phyloP scores from a whole-genome alignment of 768 basidiomycete genomes.

The Amyloporia xantha region DNA sequence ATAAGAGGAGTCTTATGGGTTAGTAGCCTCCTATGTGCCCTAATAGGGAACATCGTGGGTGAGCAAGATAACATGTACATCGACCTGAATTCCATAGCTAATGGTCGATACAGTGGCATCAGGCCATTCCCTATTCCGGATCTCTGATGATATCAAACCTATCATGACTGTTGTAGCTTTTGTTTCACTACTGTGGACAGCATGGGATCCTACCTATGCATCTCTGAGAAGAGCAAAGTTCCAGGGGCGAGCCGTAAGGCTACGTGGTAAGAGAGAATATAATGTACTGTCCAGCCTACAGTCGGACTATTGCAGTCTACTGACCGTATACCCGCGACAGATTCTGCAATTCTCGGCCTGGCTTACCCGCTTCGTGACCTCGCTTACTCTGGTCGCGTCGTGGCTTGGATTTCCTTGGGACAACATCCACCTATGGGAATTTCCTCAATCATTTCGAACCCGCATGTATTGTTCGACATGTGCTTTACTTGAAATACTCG shows the following conservation, averaged over 20 bases:
- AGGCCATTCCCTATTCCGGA: slow-evolving; percentile 2
- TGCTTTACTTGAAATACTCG: slow-evolving; percentile 48
- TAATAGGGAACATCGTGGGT: slow-evolving; percentile 16
- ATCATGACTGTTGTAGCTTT: slow-evolving; percentile 42
- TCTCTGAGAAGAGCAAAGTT: slow-evolving; percentile 49
- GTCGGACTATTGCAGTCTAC: neutral
- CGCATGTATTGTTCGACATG: slow-evolving; percentile 42
- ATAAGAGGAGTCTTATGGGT: slow-evolving; percentile 65
- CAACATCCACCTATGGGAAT: slow-evolving; percentile 28
- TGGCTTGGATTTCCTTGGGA: slow-evolving; percentile 36
- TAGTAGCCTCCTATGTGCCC: slow-evolving; percentile 29
- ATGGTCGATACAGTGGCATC: too few species aligned
- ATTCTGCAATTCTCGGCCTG: slow-evolving; percentile 53
- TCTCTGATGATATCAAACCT: slow-evolving; percentile 4
- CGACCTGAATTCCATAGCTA: too few species aligned
- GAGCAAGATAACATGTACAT: slow-evolving; percentile 3
- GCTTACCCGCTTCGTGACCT: slow-evolving; percentile 47
- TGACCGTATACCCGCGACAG: slow-evolving; percentile 29
- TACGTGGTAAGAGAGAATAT: slow-evolving; percentile 57
- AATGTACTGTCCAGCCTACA: slow-evolving; percentile 37
- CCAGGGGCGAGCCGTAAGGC: slow-evolving; percentile 67
- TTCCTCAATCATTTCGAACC: slow-evolving; percentile 29
- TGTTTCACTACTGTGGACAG: slow-evolving; percentile 68
- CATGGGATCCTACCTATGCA: slow-evolving; percentile 82
- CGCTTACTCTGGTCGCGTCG: slow-evolving; percentile 37